Conservation (phyloP, 2,329 filamentous ascomycete genomes). For the Akanthomyces dipterigenus region DNA sequence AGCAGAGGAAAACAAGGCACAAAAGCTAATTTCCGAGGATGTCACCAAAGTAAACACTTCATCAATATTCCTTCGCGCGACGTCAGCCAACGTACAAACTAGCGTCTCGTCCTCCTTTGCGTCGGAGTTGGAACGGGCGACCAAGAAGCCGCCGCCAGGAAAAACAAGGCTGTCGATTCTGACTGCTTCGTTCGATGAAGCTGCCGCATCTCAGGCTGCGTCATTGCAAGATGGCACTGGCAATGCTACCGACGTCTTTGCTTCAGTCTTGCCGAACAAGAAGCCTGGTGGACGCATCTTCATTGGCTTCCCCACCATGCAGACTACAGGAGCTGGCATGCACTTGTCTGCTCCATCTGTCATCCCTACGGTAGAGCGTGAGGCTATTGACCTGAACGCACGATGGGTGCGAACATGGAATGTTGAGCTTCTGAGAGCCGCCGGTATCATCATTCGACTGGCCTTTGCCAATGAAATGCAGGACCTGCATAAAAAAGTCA, state of each 20-base stretch:
- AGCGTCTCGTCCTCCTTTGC: slow-evolving; percentile 67
- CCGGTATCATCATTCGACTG: slow-evolving; percentile 82
- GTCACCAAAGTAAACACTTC: slow-evolving; percentile 64
- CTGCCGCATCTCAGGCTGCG: slow-evolving; percentile 54
- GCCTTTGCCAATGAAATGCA: slow-evolving; percentile 85
- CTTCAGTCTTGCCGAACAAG: slow-evolving; percentile 81
- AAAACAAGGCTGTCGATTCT: slow-evolving; percentile 78
- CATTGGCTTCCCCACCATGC: slow-evolving; percentile 94
- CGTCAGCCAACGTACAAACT: slow-evolving; percentile 74
- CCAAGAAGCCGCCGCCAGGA: slow-evolving; percentile 93
- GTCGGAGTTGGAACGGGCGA: slow-evolving; percentile 84
- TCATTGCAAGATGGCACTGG: slow-evolving; percentile 37
- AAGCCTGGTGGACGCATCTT: slow-evolving; percentile 80
- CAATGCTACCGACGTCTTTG: slow-evolving; percentile 71
- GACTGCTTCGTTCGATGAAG: slow-evolving; percentile 85
- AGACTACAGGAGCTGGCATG: slow-evolving; percentile 89
- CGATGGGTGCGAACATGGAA: slow-evolving; percentile 96
- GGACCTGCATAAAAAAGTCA: slow-evolving; percentile 59
- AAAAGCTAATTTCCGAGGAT: slow-evolving; percentile 61
- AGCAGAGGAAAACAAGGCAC: slow-evolving; percentile 55
- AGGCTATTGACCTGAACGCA: slow-evolving; percentile 94
- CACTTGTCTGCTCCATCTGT: slow-evolving; percentile 94
- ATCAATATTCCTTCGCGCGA: slow-evolving; percentile 83
- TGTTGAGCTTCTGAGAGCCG: slow-evolving; percentile 81
- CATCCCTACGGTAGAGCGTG: slow-evolving; percentile 93